A percentile compares a stretch with the other conserved stretches of the same genome.
phyloP scores from a whole-genome alignment of 768 basidiomycete species.

The Calvatia gigantea region DNA sequence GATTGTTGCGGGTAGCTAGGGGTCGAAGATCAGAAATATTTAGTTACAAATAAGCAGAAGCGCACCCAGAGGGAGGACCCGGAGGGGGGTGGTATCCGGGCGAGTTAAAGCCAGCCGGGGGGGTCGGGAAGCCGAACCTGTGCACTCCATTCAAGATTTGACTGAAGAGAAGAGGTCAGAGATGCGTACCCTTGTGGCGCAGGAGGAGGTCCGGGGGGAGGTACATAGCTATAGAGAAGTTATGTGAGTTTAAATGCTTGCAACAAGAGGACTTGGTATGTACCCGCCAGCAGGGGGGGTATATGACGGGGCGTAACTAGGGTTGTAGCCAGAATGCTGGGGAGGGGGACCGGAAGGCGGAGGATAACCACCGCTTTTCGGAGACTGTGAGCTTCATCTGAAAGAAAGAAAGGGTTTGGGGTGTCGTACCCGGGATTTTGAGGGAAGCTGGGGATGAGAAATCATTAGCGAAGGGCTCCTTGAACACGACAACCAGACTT shows the following conservation, averaged over 20 bases:
- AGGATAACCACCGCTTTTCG: constrained; percentile 13
- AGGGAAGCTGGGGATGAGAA: constrained; percentile 22
- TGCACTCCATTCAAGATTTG: not conserved
- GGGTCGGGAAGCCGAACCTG: constrained; percentile 12
- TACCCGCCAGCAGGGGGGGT: constrained; percentile 17
- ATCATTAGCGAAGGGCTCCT: not conserved
- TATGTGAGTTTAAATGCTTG: not conserved
- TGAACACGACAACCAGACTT: not conserved
- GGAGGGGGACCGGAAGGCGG: constrained; percentile 18
- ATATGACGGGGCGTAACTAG: constrained; percentile 39
- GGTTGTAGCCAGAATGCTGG: constrained; percentile 28
- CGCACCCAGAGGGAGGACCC: constrained; percentile 25
- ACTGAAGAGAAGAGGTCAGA: not conserved
- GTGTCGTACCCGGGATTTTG: constrained; percentile 20
- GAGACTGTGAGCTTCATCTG: not conserved
- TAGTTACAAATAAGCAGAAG: constrained; percentile 1
- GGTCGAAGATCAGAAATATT: not conserved
- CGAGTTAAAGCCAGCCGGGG: constrained; percentile 4
- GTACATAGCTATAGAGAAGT: constrained; percentile 14
- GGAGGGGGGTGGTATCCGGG: constrained; percentile 12
- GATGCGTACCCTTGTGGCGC: constrained; percentile 6
- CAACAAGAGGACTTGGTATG: not conserved
- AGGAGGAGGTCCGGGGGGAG: constrained; percentile 20
- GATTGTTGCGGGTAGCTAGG: not conserved
- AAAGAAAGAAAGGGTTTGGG: not conserved